A percentile compares a stretch with the other conserved stretches of the same genome.
phyloP scores from a whole-genome alignment of 164 flowering plant genomes.

The Nymphaea thermarum region DNA sequence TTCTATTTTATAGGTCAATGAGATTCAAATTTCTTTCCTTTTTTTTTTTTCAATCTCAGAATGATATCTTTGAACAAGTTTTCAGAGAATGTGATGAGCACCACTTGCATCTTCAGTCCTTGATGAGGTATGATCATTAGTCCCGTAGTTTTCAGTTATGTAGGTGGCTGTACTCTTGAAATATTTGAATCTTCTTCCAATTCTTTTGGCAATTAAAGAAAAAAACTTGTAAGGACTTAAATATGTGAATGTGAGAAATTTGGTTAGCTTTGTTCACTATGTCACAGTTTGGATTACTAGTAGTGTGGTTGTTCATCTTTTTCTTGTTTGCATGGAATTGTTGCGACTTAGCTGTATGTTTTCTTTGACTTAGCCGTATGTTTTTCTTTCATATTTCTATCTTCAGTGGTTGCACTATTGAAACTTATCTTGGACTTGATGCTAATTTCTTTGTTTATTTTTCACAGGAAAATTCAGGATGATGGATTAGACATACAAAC shows the following conservation, averaged over 20 bases:
- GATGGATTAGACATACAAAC: conserved; percentile 66
- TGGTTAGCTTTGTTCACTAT: not conserved
- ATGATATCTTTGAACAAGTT: conserved; percentile 51
- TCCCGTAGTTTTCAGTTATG: not conserved
- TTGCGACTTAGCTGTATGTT: not conserved
- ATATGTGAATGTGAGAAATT: too few relatives aligned
- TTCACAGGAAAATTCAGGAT: conserved; percentile 72
- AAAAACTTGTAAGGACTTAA: too few relatives aligned
- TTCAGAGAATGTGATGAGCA: conserved; percentile 60
- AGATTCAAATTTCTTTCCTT: conserved; percentile 1
- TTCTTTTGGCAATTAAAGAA: not conserved
- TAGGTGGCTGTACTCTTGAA: not conserved
- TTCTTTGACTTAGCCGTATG: not conserved
- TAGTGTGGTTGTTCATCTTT: not conserved
- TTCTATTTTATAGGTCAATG: not conserved
- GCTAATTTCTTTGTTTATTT: not conserved
- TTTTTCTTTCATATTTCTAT: not conserved
- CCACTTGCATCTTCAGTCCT: conserved; percentile 46
- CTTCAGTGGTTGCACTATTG: not conserved
- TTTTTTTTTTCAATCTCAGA: conserved; percentile 18
- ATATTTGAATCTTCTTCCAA: not conserved
- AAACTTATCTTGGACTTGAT: not conserved
- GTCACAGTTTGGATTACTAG: not conserved
- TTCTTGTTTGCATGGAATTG: not conserved
- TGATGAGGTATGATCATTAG: conserved; percentile 44